These are phyloP conservation scores for Avicennia marina DNA, from an alignment of 257 asterid species.

Conservation along the genomic window DNA sequence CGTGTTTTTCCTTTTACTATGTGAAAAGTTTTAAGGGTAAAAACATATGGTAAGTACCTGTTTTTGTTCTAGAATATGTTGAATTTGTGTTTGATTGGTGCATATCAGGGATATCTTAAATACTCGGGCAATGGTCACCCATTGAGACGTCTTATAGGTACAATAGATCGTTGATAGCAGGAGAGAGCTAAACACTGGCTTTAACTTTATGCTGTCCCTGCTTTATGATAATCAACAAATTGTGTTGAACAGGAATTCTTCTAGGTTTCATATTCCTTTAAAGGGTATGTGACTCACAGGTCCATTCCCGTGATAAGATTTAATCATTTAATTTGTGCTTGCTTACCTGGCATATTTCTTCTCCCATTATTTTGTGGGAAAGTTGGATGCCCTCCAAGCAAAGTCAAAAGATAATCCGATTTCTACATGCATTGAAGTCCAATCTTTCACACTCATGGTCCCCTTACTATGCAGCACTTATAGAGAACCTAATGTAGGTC, in stretches of 20 bases:
- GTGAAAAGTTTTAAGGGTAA: background rate
- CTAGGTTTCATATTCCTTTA: too few relatives aligned
- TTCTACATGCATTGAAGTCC: constrained; percentile 9
- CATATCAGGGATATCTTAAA: background rate
- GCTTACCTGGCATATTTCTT: constrained; percentile 9
- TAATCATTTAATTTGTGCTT: constrained; percentile 18
- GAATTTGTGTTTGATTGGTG: constrained; percentile 1
- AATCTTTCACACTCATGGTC: background rate
- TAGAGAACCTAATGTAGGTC: constrained; percentile 22
- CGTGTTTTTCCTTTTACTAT: background rate
- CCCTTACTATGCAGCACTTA: constrained; percentile 15
- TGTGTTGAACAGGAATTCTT: constrained; percentile 14
- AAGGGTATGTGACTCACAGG: constrained; percentile 27
- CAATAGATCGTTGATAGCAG: constrained; percentile 4
- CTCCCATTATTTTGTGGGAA: constrained; percentile 18
- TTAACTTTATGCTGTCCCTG: constrained; percentile 14
- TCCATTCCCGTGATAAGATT: constrained; percentile 22
- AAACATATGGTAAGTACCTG: background rate
- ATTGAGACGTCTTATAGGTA: background rate
- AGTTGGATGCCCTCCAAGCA: constrained; percentile 27
- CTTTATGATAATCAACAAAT: constrained; percentile 15
- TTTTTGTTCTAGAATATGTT: background rate
- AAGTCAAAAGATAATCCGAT: constrained; percentile 18
- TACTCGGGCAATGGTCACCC: constrained; percentile 9
- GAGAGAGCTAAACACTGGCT: too few relatives aligned